phyloP scores from a whole-genome alignment of 2,329 filamentous ascomycete genomes.

The Lachnum nothofagi region DNA sequence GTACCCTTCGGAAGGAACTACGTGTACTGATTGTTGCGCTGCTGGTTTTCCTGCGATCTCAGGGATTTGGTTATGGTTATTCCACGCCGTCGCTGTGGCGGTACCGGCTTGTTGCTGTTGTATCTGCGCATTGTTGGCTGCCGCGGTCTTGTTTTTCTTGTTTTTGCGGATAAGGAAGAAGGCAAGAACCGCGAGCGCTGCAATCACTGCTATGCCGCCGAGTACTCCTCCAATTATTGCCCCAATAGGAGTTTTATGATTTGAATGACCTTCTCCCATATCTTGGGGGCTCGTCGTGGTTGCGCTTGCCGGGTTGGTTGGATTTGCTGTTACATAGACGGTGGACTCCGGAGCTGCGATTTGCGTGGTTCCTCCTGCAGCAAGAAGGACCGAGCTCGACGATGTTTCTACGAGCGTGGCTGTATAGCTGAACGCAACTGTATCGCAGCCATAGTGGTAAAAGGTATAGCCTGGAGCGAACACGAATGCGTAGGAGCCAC shows the following conservation, averaged over 20 bases:
- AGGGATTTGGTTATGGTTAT: constrained; percentile 7
- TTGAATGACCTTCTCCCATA: constrained; percentile 4
- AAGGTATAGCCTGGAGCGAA: constrained; percentile 13
- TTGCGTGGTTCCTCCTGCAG: background rate
- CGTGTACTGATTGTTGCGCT: background rate
- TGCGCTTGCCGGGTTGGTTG: background rate
- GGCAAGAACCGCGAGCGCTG: constrained; percentile 9
- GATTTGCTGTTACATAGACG: background rate
- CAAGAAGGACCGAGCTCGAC: constrained; percentile 1
- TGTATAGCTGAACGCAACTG: constrained; percentile 12
- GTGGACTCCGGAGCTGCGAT: background rate
- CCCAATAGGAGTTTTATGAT: constrained; percentile 12
- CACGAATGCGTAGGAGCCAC: constrained; percentile 23
- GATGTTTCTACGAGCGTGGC: constrained; percentile 12
- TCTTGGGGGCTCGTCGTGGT: background rate
- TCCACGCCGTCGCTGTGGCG: constrained; percentile 8
- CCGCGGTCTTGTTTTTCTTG: constrained; percentile 7
- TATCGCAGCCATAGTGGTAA: constrained; percentile 22
- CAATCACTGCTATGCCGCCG: constrained; percentile 17
- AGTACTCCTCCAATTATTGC: constrained; percentile 22
- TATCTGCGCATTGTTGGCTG: background rate
- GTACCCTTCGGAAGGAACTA: background rate
- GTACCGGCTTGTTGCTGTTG: constrained; percentile 15
- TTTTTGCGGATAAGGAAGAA: constrained; percentile 18
- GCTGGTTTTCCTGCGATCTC: constrained; percentile 12